phyloP scores from a whole-genome alignment of 148 eudicot species.

The Nyssa sinensis region DNA sequence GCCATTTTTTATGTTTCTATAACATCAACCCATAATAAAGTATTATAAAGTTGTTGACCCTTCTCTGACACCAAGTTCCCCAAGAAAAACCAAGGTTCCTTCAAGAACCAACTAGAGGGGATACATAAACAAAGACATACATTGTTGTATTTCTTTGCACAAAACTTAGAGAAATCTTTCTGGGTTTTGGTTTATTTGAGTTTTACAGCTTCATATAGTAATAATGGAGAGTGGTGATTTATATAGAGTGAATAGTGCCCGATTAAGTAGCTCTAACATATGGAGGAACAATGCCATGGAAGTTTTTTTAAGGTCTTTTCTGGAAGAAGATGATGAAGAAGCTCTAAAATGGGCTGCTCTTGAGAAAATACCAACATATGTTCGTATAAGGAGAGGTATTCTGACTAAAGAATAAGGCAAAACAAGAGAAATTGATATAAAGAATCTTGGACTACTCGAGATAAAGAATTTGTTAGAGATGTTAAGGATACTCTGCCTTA shows the following conservation, averaged over 20 bases:
- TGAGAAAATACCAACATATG: conserved; percentile 76
- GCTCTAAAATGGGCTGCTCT: conserved; percentile 44
- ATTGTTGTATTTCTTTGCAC: background rate
- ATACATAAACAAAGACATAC: background rate
- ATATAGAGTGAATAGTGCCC: no score
- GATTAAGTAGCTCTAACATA: conserved; percentile 39
- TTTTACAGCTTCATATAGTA: background rate
- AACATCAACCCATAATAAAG: conserved; percentile 13
- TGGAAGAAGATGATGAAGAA: no score
- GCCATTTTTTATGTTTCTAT: background rate
- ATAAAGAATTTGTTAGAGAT: conserved; percentile 39
- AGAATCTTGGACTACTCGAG: conserved; percentile 47
- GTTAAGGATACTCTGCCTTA: no score
- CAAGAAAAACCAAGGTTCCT: background rate
- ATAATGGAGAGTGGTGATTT: no score
- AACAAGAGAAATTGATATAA: conserved; percentile 56
- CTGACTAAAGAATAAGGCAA: conserved; percentile 51
- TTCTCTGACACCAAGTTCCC: background rate
- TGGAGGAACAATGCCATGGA: conserved; percentile 62
- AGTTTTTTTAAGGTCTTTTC: conserved; percentile 4
- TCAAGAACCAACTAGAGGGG: background rate
- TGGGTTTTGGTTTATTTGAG: background rate
- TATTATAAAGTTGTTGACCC: conserved; percentile 14
- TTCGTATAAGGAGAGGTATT: conserved; percentile 61
- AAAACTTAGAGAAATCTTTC: background rate